Conservation (phyloP, 73 alveolate genomes). For the Urostyla sp. region DNA sequence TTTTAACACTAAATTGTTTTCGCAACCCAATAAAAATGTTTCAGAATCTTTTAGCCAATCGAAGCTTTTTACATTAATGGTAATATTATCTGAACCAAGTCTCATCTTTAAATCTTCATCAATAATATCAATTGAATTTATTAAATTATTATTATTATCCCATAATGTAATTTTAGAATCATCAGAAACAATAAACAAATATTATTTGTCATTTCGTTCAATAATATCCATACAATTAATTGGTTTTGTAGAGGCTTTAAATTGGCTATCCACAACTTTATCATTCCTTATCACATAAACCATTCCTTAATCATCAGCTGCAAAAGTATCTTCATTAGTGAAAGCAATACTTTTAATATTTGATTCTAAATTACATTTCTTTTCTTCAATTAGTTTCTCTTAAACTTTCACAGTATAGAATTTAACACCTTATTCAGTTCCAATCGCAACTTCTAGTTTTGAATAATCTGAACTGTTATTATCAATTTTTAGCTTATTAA, state of each 20-base stretch:
- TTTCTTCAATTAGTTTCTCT: conserved; percentile 32
- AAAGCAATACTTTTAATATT: conserved; percentile 8
- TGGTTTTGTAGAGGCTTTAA: conserved; percentile 5
- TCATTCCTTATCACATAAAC: conserved; percentile 14
- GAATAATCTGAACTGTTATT: conserved; percentile 17
- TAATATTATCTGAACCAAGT: conserved; percentile 26
- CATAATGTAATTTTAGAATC: conserved; percentile 7
- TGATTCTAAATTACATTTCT: conserved; percentile 3
- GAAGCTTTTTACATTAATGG: conserved; percentile 11
- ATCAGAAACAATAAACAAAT: conserved; percentile 14
- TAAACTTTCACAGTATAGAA: conserved; percentile 9
- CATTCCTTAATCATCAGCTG: conserved; percentile 33
- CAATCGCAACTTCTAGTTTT: conserved; percentile 14
- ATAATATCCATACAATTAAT: conserved; percentile 17
- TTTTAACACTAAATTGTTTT: conserved; percentile 26
- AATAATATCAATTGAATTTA: not conserved
- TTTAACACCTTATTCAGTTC: conserved; percentile 24
- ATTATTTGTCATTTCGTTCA: not conserved
- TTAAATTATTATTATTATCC: not conserved
- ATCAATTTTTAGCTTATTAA: conserved; percentile 8
- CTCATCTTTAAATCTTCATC: conserved; percentile 37
- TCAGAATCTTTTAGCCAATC: conserved; percentile 21
- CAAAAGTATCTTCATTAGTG: conserved; percentile 14
- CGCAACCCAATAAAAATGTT: conserved; percentile 5
- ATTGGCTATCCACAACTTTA: conserved; percentile 9